phyloP scores from a whole-genome alignment of 2,329 filamentous ascomycete genomes.

The Blumeriella jaapii region DNA sequence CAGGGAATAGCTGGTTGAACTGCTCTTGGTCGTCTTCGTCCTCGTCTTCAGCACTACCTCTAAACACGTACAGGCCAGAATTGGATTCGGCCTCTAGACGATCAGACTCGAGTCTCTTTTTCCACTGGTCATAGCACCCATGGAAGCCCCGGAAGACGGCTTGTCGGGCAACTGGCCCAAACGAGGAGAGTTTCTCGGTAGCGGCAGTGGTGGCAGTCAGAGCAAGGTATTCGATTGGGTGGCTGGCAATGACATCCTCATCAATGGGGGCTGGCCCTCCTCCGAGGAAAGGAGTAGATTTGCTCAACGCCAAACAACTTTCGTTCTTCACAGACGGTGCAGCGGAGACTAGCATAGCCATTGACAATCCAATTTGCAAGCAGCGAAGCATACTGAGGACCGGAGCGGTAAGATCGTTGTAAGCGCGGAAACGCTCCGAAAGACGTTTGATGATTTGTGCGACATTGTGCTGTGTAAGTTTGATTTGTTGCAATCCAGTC shows the following conservation, averaged over 20 bases:
- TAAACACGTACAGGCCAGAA: conserved; percentile 72
- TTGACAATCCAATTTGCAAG: conserved; percentile 61
- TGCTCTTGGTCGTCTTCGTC: conserved; percentile 65
- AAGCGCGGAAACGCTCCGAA: conserved; percentile 57
- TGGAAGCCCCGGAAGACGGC: conserved; percentile 57
- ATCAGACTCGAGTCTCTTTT: conserved; percentile 61
- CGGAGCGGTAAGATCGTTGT: conserved; percentile 75
- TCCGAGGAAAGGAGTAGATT: conserved; percentile 45
- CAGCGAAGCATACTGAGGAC: conserved; percentile 70
- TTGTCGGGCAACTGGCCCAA: conserved; percentile 35
- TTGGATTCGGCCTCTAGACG: conserved; percentile 63
- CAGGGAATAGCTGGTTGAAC: conserved; percentile 72
- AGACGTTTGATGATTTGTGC: conserved; percentile 60
- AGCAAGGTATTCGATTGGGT: conserved; percentile 38
- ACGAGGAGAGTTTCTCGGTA: conserved; percentile 35
- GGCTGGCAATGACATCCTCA: conserved; percentile 10
- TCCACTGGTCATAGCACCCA: conserved; percentile 71
- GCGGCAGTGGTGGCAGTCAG: conserved; percentile 35
- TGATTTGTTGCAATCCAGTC: conserved; percentile 31
- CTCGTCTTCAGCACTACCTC: conserved; percentile 64
- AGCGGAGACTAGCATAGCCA: conserved; percentile 32
- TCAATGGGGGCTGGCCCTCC: conserved; percentile 23
- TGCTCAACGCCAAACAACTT: conserved; percentile 28
- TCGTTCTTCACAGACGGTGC: conserved; percentile 6
- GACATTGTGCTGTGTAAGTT: conserved; percentile 43